Percentiles rank a stretch among this genome's conserved stretches.
phyloP scores from a whole-genome alignment of 176 grass and related monocot species.

The Poa pratensis region DNA sequence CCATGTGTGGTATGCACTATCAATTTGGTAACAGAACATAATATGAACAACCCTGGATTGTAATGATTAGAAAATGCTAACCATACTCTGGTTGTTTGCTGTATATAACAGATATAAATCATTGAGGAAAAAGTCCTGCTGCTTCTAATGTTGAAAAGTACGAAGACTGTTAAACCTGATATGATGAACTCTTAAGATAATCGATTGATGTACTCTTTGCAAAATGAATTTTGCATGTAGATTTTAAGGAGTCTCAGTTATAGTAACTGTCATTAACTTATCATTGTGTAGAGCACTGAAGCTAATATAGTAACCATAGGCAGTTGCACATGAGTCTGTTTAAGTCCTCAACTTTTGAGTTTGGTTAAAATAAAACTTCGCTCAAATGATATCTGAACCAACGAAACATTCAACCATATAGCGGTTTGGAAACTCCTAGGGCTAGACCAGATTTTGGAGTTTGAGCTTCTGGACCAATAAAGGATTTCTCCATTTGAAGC shows the following conservation, averaged over 20 bases:
- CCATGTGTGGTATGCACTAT: not conserved
- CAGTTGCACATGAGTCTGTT: not conserved
- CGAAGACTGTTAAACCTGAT: not conserved
- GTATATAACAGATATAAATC: not conserved
- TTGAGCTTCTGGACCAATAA: not conserved
- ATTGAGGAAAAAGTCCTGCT: constrained; percentile 17
- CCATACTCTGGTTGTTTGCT: not conserved
- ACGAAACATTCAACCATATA: not conserved
- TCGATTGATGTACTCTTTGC: not conserved
- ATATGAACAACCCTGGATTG: constrained; percentile 7
- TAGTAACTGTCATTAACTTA: not conserved
- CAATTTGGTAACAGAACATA: constrained; percentile 10
- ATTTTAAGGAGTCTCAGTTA: not conserved
- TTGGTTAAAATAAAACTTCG: not conserved
- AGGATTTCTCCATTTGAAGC: not conserved
- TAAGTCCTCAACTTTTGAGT: not conserved
- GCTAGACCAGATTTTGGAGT: not conserved
- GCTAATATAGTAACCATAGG: not conserved
- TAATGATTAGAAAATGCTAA: not conserved
- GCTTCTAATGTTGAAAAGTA: constrained; percentile 6
- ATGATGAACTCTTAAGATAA: constrained; percentile 10
- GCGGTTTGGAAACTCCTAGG: not conserved
- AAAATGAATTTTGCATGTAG: not conserved
- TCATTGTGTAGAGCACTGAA: not conserved
- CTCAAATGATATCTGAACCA: not conserved